Conservation (phyloP, 345 rosid genomes). For the Murraya koenigii region DNA sequence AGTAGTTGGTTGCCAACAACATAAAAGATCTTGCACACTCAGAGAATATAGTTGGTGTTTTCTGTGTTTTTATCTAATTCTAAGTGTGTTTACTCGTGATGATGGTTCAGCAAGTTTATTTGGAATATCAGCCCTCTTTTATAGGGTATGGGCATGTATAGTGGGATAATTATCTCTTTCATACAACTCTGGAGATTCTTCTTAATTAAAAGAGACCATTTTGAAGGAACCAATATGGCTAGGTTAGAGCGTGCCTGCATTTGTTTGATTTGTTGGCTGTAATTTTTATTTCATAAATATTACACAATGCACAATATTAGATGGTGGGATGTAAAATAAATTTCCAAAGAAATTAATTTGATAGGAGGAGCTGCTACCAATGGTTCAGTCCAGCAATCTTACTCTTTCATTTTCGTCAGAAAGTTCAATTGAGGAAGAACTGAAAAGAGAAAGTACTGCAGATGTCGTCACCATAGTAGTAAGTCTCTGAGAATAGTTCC, state of each 20-base stretch:
- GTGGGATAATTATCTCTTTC: not conserved
- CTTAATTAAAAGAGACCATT: not conserved
- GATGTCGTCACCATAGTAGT: slow-evolving; percentile 80
- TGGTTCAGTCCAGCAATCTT: slow-evolving; percentile 71
- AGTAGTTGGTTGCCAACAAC: not conserved
- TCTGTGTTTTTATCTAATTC: not conserved
- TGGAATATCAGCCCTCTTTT: not conserved
- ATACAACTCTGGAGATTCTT: not conserved
- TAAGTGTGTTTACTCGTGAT: not conserved
- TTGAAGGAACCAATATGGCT: not conserved
- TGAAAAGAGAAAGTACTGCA: slow-evolving; percentile 95
- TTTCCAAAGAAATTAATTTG: slow-evolving; percentile 16
- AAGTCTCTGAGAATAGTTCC: slow-evolving; percentile 24
- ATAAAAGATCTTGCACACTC: not conserved
- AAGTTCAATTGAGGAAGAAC: slow-evolving; percentile 95
- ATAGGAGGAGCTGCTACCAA: slow-evolving; percentile 73
- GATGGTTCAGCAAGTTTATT: not conserved
- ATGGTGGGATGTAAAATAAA: not conserved
- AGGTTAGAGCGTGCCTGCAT: not conserved
- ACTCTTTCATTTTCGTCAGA: slow-evolving; percentile 92
- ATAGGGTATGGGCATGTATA: not conserved
- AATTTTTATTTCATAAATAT: not conserved
- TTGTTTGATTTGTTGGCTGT: not conserved
- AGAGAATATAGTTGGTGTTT: not conserved
- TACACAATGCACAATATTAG: not conserved